Evolutionary conservation across 352 stramenopile species (phyloP), one percentile per base, ranked within the genome.

Genomic region (Phytopythium cucurbitacearum): DNA sequence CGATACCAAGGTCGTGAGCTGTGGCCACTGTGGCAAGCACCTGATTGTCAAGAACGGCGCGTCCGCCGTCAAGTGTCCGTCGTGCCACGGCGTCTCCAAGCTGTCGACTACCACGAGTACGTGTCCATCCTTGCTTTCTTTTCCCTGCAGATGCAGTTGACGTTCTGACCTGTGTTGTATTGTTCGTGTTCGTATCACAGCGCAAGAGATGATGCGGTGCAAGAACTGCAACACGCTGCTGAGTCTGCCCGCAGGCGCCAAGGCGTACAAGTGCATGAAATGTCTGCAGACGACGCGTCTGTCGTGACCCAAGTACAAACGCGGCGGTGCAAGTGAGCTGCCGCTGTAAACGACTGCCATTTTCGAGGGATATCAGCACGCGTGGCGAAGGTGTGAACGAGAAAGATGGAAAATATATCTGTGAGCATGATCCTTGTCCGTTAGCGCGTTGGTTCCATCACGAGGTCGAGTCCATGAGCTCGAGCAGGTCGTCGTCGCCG

Each of bases 261-360:
- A 74, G 57, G 81, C 82, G 48, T 95, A 95, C 81, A 95, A 95
- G 64, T 93, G 83, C 66, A 93, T 93, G 80, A 93, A 93, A 51
- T 93, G 83, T 37, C 57, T 93, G 36, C 76, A 93, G 57, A 93
- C 83, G 10, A 93, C 80, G 32, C 70, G 80, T 15, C 44, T 93
- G 41, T 91, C 83, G 39, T 93, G 73, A 78, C 10, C 21, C 21
- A 28, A 28, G 21, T 28, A 28, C 32, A 49, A 50, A 10, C 32
- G 5, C 15, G 47, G 34, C 42, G 34, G 33, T 1, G 40, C 45
- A 44, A 57, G 36, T 48, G 37, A 8, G 10, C 11, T 21, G 15
- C 41, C 34, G 34, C 13, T 53, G 34, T 55, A 55, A 59, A 56
- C 65, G 56, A 56, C 34, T 50, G 21, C 21, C 1, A 28, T 28